A percentile compares a stretch with the other conserved stretches of the same genome.
These are phyloP conservation scores for Kluyveromyces lactis DNA, from an alignment of 805 yeast species.

Conservation along the genomic window DNA sequence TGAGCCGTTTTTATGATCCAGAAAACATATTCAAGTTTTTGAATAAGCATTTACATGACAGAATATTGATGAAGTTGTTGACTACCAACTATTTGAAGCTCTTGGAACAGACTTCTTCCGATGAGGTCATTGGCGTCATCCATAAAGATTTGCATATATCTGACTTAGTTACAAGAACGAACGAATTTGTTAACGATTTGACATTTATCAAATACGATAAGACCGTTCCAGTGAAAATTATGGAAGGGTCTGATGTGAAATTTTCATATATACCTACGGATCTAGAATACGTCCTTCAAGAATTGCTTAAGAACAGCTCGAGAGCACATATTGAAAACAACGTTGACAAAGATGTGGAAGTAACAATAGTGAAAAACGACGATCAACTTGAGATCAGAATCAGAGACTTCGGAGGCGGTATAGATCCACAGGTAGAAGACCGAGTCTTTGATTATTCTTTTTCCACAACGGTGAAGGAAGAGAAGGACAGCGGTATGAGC, in stretches of 20 bases:
- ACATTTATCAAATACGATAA: slow-evolving; percentile 78
- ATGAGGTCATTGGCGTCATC: slow-evolving; percentile 52
- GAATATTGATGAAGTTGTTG: slow-evolving; percentile 78
- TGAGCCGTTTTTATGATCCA: slow-evolving; percentile 37
- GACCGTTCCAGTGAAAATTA: slow-evolving; percentile 51
- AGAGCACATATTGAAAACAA: slow-evolving; percentile 78
- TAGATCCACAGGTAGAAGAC: slow-evolving; percentile 53
- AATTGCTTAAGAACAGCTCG: slow-evolving; percentile 77
- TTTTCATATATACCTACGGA: slow-evolving; percentile 86
- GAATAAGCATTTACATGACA: slow-evolving; percentile 68
- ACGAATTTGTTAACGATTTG: slow-evolving; percentile 74
- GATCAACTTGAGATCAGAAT: slow-evolving; percentile 61
- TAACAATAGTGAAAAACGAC: slow-evolving; percentile 24
- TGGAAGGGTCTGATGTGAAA: slow-evolving; percentile 44
- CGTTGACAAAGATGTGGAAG: slow-evolving; percentile 21
- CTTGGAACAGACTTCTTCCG: slow-evolving; percentile 28
- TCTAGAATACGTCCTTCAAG: slow-evolving; percentile 80
- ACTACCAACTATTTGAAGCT: slow-evolving; percentile 79
- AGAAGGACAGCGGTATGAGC: slow-evolving; percentile 40
- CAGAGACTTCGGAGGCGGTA: slow-evolving; percentile 87
- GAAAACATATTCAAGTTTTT: slow-evolving; percentile 53
- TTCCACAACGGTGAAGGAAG: slow-evolving; percentile 60
- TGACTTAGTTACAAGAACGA: slow-evolving; percentile 52
- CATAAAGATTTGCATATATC: slow-evolving; percentile 60
- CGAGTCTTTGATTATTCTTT: slow-evolving; percentile 82